Percentiles rank a stretch among this genome's conserved stretches.
phyloP scores from a whole-genome alignment of 345 rosid genomes.

The Tarenaya hassleriana region DNA sequence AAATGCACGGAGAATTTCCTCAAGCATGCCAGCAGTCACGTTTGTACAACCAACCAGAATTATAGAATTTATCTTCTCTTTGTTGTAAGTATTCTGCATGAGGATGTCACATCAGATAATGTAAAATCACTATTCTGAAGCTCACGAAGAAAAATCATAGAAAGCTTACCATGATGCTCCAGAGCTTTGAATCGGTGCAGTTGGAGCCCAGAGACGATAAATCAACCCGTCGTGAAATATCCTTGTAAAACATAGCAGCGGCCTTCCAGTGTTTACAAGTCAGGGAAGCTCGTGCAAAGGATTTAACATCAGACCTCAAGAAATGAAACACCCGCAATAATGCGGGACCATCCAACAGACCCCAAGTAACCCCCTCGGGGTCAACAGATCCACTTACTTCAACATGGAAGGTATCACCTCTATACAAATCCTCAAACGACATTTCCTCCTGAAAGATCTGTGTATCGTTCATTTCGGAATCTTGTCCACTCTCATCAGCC shows the following conservation, averaged over 20 bases:
- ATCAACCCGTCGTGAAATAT: conserved; percentile 67
- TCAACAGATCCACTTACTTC: conserved; percentile 38
- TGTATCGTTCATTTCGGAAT: conserved; percentile 51
- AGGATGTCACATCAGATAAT: conserved; percentile 28
- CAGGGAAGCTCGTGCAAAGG: conserved; percentile 74
- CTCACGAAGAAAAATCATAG: conserved; percentile 16
- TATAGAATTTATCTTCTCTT: conserved; percentile 62
- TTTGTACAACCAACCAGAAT: conserved; percentile 73
- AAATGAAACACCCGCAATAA: conserved; percentile 83
- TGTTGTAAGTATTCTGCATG: conserved; percentile 76
- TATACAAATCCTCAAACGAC: conserved; percentile 74
- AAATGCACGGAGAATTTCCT: conserved; percentile 55
- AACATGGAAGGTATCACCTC: conserved; percentile 43
- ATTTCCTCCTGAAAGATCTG: conserved; percentile 37
- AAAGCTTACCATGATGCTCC: conserved; percentile 62
- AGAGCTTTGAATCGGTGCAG: conserved; percentile 59
- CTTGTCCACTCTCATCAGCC: conserved; percentile 60
- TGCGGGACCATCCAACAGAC: conserved; percentile 63
- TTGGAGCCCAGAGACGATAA: conserved; percentile 63
- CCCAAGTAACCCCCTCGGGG: conserved; percentile 54
- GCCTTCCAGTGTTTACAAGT: conserved; percentile 94
- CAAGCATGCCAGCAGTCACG: conserved; percentile 54
- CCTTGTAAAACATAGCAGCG: conserved; percentile 66
- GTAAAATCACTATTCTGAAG: conserved; percentile 8
- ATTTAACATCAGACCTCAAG: conserved; percentile 66